Conservation (phyloP, 2,329 filamentous ascomycete species). For the Chaetomiaceae sp. region DNA sequence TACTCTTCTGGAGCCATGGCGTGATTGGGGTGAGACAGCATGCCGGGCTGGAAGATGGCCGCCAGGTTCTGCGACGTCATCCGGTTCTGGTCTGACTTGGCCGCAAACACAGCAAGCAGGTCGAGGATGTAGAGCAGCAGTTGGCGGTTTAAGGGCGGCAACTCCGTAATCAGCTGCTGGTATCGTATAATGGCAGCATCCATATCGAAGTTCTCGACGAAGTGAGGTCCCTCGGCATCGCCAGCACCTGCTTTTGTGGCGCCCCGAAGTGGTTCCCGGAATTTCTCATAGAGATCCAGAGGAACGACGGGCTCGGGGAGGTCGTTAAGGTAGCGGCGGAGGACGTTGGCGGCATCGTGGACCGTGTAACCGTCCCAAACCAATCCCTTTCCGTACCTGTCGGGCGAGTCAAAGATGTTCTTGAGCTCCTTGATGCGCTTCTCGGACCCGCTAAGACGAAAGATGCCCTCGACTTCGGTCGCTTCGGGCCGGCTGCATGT, state of each 20-base stretch:
- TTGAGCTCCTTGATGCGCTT: constrained; percentile 98
- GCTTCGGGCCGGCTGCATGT: constrained; percentile 46
- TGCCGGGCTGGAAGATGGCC: constrained; percentile 94
- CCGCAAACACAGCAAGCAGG: constrained; percentile 90
- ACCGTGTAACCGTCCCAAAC: constrained; percentile 98
- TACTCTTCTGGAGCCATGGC: constrained; percentile 96
- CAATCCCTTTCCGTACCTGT: constrained; percentile 91
- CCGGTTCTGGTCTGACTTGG: constrained; percentile 91
- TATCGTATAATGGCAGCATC: constrained; percentile 73
- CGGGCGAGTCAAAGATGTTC: constrained; percentile 84
- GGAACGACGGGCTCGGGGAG: constrained; percentile 95
- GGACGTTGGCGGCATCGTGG: constrained; percentile 94
- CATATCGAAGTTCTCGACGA: constrained; percentile 68
- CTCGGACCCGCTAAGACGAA: constrained; percentile 89
- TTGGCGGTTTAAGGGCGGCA: constrained; percentile 89
- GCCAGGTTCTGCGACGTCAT: constrained; percentile 95
- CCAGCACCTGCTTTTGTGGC: constrained; percentile 67
- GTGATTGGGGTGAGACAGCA: constrained; percentile 88
- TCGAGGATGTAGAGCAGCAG: constrained; percentile 93
- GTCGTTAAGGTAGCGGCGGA: constrained; percentile 92
- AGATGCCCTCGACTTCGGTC: constrained; percentile 92
- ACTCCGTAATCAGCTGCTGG: constrained; percentile 83
- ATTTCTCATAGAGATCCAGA: constrained; percentile 84
- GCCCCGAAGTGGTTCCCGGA: constrained; percentile 72
- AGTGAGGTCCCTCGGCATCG: constrained; percentile 62